A percentile compares a stretch with the other conserved stretches of the same genome.
Conservation (phyloP, 371 early-diverging fungal species). For the Amoeboaphelidium protococcarum region DNA sequence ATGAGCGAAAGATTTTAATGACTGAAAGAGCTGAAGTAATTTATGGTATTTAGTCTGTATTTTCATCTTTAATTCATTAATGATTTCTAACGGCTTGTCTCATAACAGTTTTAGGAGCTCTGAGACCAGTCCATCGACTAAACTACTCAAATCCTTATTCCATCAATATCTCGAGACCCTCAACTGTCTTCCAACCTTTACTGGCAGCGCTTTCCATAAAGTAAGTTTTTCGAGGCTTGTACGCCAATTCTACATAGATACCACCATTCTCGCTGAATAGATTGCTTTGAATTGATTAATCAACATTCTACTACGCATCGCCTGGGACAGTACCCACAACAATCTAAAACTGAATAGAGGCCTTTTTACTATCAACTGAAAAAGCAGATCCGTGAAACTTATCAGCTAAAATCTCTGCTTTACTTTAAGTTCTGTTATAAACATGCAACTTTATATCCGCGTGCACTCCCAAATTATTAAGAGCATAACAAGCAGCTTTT, state of each 20-base stretch:
- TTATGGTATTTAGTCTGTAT: no score
- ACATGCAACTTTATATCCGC: constrained; percentile 28
- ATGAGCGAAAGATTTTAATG: no score
- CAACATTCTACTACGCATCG: no score
- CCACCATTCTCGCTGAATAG: no score
- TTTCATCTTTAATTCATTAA: no score
- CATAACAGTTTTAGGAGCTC: constrained; percentile 12
- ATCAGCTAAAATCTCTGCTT: no score
- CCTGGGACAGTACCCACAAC: no score
- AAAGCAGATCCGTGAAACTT: no score
- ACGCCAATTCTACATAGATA: constrained; percentile 82
- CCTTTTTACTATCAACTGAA: no score
- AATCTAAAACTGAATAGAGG: no score
- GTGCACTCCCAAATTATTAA: constrained; percentile 87
- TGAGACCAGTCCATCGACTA: constrained; percentile 17
- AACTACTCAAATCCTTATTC: constrained; percentile 73
- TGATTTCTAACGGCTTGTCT: background rate
- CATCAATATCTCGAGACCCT: constrained; percentile 62
- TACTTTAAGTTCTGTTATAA: constrained; percentile 40
- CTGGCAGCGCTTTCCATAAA: constrained; percentile 19
- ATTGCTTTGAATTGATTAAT: no score
- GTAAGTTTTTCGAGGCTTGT: constrained; percentile 57
- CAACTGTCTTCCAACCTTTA: constrained; percentile 38
- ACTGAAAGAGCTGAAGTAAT: no score
- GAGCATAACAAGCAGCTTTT: constrained; percentile 66